Evolutionary conservation across 129 eudicot species (phyloP), one percentile per base, ranked within the genome.

Genomic region (Flaveria ramosissima): DNA sequence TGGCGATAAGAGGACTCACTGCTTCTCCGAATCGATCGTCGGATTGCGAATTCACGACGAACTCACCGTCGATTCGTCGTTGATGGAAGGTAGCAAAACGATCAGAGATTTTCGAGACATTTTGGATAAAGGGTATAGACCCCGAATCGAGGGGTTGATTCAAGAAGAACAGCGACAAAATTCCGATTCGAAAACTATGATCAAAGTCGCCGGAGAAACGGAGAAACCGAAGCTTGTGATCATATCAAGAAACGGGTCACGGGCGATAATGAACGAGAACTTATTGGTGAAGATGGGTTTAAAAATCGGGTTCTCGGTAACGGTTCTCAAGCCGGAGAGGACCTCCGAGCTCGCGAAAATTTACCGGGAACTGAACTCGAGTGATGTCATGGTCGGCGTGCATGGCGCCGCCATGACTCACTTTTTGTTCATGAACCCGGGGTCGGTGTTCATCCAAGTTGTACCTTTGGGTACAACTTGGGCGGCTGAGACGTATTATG

Each of bases 391-490:
- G 92, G 66, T 91, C 24, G 99, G 99, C n/a, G 97, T 91, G 48
- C 99, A 94, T 13, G 99, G 99, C 30, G 99, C 99, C 6, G 99
- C 99, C 43, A 89, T 94, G 99, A 91, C 99, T 1, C 99, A 94
- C 72, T 89, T 91, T 73, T 70, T 94, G 42, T 94, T 91, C 72
- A 89, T 91, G 89, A 91, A 71, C 76, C 99, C 94, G 12, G 86
- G 92, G 14, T 81, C 90, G 14, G 97, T 91, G 13, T 91, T 91
- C 70, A 91, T 94, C 47, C 99, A 94, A 69, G 89, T 94, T 50
- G 74, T 91, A 2, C 97, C 99, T 5, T 83, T 94, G 0, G 99
- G 99, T n/a, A 91, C 94, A 1, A 91, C 81, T 9, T 94, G 99
- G 99, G 97, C 99, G 14, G 97, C 99, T 4, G 96, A 89, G 53